Evolutionary conservation across 768 basidiomycete genomes (phyloP).

Genomic region (Leccinum subgranulosum): DNA sequence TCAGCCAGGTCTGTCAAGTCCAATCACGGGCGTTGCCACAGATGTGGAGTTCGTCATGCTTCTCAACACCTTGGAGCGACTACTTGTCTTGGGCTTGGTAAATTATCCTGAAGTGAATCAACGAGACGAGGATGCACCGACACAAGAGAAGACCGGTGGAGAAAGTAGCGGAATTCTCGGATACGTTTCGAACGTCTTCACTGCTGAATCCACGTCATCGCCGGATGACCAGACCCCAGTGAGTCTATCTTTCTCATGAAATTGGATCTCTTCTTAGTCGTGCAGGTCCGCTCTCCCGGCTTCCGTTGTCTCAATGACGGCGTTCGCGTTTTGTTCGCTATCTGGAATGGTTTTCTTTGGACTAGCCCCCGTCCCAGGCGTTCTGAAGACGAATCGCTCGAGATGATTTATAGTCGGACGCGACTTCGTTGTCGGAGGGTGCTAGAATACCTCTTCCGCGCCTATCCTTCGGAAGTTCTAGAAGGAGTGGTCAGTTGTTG

Average conservation of each 20-base stretch:
- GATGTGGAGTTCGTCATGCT: constrained; percentile 86
- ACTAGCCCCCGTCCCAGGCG: constrained; percentile 42
- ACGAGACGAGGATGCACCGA: constrained; percentile 54
- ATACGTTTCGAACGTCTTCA: constrained; percentile 89
- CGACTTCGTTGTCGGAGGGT: constrained; percentile 71
- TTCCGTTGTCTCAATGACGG: constrained; percentile 78
- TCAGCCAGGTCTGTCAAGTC: constrained; percentile 35
- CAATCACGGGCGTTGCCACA: constrained; percentile 51
- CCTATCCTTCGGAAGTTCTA: constrained; percentile 75
- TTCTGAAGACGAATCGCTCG: constrained; percentile 65
- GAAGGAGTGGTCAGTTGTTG: constrained; percentile 84
- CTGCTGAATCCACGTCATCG: constrained; percentile 55
- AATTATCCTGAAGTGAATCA: constrained; percentile 48
- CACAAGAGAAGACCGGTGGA: constrained; percentile 48
- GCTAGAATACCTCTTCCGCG: constrained; percentile 82
- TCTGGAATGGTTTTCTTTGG: constrained; percentile 68
- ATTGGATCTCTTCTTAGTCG: constrained; percentile 2
- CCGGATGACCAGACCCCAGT: constrained; percentile 60
- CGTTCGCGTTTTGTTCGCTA: constrained; percentile 69
- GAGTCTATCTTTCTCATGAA: constrained; percentile 22
- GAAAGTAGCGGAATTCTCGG: constrained; percentile 75
- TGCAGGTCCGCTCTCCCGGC: constrained; percentile 63
- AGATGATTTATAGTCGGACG: constrained; percentile 64
- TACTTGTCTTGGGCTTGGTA: constrained; percentile 70
- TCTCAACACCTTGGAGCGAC: constrained; percentile 77